phyloP scores from a whole-genome alignment of 129 eudicot species.

The Flaveria bidentis region DNA sequence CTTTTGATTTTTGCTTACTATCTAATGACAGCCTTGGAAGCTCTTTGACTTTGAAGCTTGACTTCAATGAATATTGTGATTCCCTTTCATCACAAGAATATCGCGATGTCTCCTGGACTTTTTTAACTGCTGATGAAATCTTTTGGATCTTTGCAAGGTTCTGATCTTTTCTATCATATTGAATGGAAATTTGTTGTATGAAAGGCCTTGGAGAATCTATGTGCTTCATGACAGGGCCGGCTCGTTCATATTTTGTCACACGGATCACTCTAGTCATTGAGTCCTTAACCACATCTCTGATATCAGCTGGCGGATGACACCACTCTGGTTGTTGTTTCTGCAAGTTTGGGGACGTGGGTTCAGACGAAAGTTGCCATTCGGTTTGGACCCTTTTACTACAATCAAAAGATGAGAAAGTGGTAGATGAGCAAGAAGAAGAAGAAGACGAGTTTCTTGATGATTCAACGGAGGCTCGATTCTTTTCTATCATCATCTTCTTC shows the following conservation, averaged over 20 bases:
- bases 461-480: slow-evolving; percentile 50
- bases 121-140: slow-evolving; percentile 20
- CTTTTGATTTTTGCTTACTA: slow-evolving; percentile 56
- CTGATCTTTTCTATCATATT: slow-evolving; percentile 46
- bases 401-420: slow-evolving; percentile 44
- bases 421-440: slow-evolving; percentile 70
- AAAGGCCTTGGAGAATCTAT: slow-evolving; percentile 92
- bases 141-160: slow-evolving; percentile 38
- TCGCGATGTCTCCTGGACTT: slow-evolving; percentile 46
- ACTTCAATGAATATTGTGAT: slow-evolving; percentile 49
- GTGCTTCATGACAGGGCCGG: slow-evolving; percentile 43
- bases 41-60: slow-evolving; percentile 55
- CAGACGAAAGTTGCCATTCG: slow-evolving; percentile 29
- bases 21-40: slow-evolving; percentile 84
- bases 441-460: slow-evolving; percentile 67
- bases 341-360: slow-evolving; percentile 40
- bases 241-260: slow-evolving; percentile 41
- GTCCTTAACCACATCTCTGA: slow-evolving; percentile 63
- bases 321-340: slow-evolving; percentile 30
- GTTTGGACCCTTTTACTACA: slow-evolving; percentile 32
- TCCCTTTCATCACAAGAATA: slow-evolving; percentile 82
- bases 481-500: slow-evolving; percentile 40
- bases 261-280: slow-evolving; percentile 59
- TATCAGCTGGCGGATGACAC: slow-evolving; percentile 38
- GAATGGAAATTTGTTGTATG: slow-evolving; percentile 31